A percentile compares a stretch with the other conserved stretches of the same genome.
phyloP scores from a whole-genome alignment of 805 yeast genomes.

The Monosporozyma servazzii region DNA sequence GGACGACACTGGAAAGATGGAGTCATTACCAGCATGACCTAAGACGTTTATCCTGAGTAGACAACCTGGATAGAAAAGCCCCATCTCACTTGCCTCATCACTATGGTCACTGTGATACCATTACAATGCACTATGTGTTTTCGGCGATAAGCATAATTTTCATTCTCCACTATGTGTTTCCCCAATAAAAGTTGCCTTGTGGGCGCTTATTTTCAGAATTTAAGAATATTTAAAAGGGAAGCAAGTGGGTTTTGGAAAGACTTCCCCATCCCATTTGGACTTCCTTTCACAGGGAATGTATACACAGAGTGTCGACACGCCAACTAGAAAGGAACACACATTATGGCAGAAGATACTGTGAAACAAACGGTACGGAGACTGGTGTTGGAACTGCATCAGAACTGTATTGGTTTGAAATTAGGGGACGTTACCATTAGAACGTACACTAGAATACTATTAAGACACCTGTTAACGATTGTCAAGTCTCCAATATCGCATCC shows the following conservation, averaged over 20 bases:
- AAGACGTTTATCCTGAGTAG: too few relatives aligned
- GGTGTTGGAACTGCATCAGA: slow-evolving; percentile 9
- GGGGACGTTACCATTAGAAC: slow-evolving; percentile 11
- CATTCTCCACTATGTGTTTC: neutral
- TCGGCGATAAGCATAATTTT: neutral
- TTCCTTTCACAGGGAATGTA: neutral
- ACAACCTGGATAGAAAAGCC: too few relatives aligned
- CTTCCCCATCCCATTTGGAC: neutral
- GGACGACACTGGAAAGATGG: neutral
- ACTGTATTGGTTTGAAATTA: slow-evolving; percentile 19
- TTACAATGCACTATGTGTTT: neutral
- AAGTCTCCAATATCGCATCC: slow-evolving; percentile 17
- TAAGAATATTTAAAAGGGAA: neutral
- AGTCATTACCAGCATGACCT: too few relatives aligned
- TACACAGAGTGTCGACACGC: neutral
- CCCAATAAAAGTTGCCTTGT: neutral
- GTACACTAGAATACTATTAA: slow-evolving; percentile 12
- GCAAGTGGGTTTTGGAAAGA: neutral
- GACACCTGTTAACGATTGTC: slow-evolving; percentile 16
- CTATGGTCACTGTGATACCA: too few relatives aligned
- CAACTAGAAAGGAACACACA: neutral
- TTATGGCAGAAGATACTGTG: slow-evolving; percentile 5
- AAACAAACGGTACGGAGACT: slow-evolving; percentile 5
- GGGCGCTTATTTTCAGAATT: neutral
- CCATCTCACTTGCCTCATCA: too few relatives aligned